phyloP scores from a whole-genome alignment of 2,329 filamentous ascomycete species.

The Colletotrichum musicola region DNA sequence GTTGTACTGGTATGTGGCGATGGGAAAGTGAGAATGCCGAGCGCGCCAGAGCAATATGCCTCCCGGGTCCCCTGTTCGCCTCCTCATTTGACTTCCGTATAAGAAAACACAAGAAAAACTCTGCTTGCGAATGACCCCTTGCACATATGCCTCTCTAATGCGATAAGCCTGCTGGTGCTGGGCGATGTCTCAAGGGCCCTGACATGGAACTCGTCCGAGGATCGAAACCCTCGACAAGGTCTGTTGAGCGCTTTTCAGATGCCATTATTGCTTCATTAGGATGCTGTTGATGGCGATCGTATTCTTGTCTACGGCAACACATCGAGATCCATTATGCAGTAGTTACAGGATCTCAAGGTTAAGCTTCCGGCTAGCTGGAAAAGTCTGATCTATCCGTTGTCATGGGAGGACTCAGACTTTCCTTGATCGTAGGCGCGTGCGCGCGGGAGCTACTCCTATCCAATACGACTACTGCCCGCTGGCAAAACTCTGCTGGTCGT shows the following conservation, averaged over 20 bases:
- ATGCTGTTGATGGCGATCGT: conserved; percentile 8
- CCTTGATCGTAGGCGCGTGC: background rate
- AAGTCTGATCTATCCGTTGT: conserved; percentile 22
- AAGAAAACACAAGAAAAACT: too few species aligned
- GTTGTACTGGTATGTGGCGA: conserved; percentile 11
- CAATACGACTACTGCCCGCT: background rate
- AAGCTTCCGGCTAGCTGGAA: conserved; percentile 28
- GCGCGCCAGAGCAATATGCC: background rate
- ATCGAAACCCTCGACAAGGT: conserved; percentile 12
- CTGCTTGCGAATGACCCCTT: too few species aligned
- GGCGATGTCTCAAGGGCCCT: too few species aligned
- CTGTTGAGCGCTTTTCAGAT: background rate
- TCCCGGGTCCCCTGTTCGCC: background rate
- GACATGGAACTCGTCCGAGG: background rate
- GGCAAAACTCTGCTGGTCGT: conserved; percentile 6
- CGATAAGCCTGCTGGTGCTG: too few species aligned
- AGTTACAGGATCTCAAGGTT: conserved; percentile 8
- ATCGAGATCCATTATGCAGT: conserved; percentile 5
- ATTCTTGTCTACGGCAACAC: background rate
- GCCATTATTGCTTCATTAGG: background rate
- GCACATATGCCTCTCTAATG: too few species aligned
- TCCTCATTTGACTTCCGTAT: too few species aligned
- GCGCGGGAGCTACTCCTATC: conserved; percentile 9
- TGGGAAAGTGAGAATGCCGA: conserved; percentile 1
- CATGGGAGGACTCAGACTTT: conserved; percentile 11